A percentile compares a stretch with the other conserved stretches of the same genome.
phyloP scores from a whole-genome alignment of 2,329 filamentous ascomycete genomes.

The Sarocladium strictum region DNA sequence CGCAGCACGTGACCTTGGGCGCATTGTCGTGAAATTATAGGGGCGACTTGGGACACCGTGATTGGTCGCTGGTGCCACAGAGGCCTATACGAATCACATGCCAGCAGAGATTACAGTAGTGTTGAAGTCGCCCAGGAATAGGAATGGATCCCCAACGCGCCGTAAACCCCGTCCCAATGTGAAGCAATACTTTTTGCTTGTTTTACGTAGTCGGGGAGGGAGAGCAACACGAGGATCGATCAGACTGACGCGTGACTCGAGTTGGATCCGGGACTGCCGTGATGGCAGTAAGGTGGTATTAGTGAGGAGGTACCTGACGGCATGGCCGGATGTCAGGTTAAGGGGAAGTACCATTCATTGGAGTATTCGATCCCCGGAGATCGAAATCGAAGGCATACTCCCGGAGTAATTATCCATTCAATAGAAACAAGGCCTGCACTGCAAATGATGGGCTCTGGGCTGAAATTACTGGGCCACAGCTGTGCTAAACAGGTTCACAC shows the following conservation, averaged over 20 bases:
- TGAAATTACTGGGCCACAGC: constrained; percentile 4
- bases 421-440: neutral
- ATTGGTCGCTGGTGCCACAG: constrained; percentile 1
- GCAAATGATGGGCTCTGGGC: neutral
- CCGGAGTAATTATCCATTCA: neutral
- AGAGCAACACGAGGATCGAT: neutral
- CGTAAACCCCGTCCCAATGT: neutral
- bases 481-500: neutral
- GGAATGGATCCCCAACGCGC: neutral
- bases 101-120: neutral
- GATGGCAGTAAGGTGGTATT: no score
- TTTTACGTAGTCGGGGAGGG: no score
- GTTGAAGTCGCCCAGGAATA: neutral
- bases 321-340: neutral
- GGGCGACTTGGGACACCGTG: neutral
- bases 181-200: no score
- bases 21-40: neutral
- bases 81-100: constrained; percentile 6
- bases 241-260: neutral
- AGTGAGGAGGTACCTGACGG: neutral
- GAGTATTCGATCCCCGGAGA: neutral
- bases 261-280: neutral
- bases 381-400: no score
- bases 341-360: neutral
- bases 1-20: neutral